These are phyloP conservation scores for Lachancea quebecensis DNA, from an alignment of 805 yeast species.

Conservation along the genomic window DNA sequence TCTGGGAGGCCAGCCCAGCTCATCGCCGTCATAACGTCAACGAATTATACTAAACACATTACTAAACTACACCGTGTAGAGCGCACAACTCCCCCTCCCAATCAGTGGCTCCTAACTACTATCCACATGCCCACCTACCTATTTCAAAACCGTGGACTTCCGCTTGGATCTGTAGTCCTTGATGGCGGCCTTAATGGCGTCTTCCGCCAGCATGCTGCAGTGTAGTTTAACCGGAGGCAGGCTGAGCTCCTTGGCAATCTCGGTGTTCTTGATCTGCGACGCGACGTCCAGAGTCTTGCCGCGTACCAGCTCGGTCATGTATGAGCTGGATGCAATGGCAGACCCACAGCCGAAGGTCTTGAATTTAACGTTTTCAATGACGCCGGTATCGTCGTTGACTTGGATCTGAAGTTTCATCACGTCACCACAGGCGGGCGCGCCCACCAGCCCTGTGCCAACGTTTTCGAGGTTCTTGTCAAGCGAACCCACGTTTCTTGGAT, in stretches of 20 bases:
- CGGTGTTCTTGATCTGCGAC: slow-evolving; percentile 82
- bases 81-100: no score
- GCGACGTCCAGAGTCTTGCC: slow-evolving; percentile 96
- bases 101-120: no score
- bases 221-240: slow-evolving; percentile 96
- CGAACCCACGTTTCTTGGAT: slow-evolving; percentile 95
- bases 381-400: slow-evolving; percentile 84
- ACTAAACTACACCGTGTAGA: neutral
- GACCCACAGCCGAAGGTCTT: slow-evolving; percentile 99
- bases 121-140: neutral
- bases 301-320: slow-evolving; percentile 89
- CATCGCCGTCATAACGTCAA: neutral
- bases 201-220: slow-evolving; percentile 98
- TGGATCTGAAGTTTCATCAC: slow-evolving; percentile 96
- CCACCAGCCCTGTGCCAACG: slow-evolving; percentile 96
- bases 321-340: slow-evolving; percentile 93
- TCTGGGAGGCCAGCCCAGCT: no score
- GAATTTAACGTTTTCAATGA: slow-evolving; percentile 90
- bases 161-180: slow-evolving; percentile 91
- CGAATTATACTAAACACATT: neutral
- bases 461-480: slow-evolving; percentile 65
- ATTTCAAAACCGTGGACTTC: slow-evolving; percentile 17
- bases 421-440: slow-evolving; percentile 99
- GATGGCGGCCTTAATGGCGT: slow-evolving; percentile 95
- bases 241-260: slow-evolving; percentile 88